Base-by-base conservation (phyloP, 306 rosid genomes). In the Corylus heterophylla region DNA sequence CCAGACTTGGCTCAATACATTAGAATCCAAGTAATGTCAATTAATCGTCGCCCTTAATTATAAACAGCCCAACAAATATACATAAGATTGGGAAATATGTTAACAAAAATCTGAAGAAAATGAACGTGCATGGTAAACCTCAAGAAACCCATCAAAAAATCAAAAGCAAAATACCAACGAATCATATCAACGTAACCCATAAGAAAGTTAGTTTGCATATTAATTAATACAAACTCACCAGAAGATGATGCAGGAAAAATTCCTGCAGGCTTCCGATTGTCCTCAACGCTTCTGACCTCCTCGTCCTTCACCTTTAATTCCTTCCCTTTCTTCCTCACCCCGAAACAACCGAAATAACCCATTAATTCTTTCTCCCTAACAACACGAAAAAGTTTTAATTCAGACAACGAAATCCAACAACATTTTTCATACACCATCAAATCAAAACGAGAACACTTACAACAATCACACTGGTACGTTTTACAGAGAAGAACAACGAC, bases 321-420 rank as follows among this genome's bases (percentile, higher is more conserved):
- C 70, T 64, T 37, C 70, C 47, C 10, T 35, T 64, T 37, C 48
- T 31, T 31, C 22, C 47, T 8, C 17, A 14, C 13, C 70, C 70
- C 85, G 54, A 86, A 86, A 78, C 87, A 86, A 10, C 66, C 79
- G 77, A 83, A 82, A 47, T 66, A 67, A 76, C 81, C 76, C 87
- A 80, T 86, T 64, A 2, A 12, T 35, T 64, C 39, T 12, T 37
- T 5, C 51, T 58, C 66, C 47, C 31, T 12, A 74, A 37, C 56
- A 76, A n/a, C 76, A 79, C 77, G 54, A 63, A n/a, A 76, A 76
- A 2, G 51, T 48, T 70, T 72, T 31, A 31, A 31, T 31, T 71
- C 44, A 52, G n/a, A 27, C 7, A 52, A n/a, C 10, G 25, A 48
- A 35, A 31, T 8, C 5, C 42, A 54, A 18, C 9, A n/a, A 17